Evolutionary conservation across 2,329 filamentous ascomycete genomes (phyloP).

Genomic region (Trichoderma asperellum): DNA sequence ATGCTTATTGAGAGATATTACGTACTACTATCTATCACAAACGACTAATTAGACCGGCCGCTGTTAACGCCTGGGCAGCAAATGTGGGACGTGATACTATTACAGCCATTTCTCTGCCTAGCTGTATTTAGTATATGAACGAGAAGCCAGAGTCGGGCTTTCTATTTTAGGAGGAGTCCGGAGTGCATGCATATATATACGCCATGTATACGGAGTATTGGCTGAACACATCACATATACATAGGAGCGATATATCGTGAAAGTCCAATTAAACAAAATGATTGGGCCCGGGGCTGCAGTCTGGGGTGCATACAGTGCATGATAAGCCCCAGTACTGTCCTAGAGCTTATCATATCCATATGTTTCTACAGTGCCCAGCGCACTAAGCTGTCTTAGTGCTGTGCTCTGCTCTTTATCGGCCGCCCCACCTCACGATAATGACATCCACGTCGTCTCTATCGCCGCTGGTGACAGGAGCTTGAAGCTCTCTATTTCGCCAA

Average conservation of each 20-base stretch:
- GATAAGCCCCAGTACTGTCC: neutral
- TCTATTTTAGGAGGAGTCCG: neutral
- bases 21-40: neutral
- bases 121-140: neutral
- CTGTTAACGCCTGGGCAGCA: neutral
- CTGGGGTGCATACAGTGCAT: neutral
- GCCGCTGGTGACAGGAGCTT: conserved; percentile 24
- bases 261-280: conserved; percentile 5
- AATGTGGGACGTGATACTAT: neutral
- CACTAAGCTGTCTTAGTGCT: neutral
- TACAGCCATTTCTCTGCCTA: neutral
- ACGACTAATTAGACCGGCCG: neutral
- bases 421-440: conserved; percentile 26
- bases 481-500: conserved; percentile 17
- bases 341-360: rapidly evolving
- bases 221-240: neutral
- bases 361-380: neutral
- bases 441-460: conserved; percentile 26
- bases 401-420: neutral
- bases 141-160: neutral
- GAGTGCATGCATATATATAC: neutral
- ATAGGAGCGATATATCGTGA: neutral
- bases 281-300: conserved; percentile 1
- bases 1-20: neutral
- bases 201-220: neutral